phyloP scores from a whole-genome alignment of 306 rosid species.

The Vigna unguiculata region DNA sequence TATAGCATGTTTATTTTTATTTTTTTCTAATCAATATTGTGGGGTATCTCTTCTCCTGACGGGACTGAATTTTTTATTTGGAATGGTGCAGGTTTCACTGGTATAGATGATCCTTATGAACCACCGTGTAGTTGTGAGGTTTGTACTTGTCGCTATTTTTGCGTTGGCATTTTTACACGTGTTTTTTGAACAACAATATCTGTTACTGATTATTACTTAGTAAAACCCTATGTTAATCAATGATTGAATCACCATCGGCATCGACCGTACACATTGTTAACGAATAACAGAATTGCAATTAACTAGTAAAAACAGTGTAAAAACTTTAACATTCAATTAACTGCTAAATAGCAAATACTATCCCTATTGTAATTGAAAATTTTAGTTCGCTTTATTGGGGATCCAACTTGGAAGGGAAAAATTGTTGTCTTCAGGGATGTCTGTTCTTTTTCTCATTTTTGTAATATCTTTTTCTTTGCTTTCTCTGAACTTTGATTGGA shows the following conservation, averaged over 20 bases:
- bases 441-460: background rate
- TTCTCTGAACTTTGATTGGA: conserved; percentile 30
- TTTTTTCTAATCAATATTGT: conserved; percentile 29
- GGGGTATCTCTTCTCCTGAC: conserved; percentile 8
- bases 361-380: background rate
- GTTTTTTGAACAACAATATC: background rate
- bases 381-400: background rate
- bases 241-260: background rate
- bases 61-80: conserved; percentile 43
- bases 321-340: background rate
- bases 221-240: background rate
- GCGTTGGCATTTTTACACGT: background rate
- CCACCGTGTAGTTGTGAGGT: conserved; percentile 84
- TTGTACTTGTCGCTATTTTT: conserved; percentile 34
- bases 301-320: background rate
- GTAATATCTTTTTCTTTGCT: conserved; percentile 8
- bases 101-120: conserved; percentile 93
- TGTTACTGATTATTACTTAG: background rate
- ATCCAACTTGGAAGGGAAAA: conserved; percentile 24
- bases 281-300: background rate
- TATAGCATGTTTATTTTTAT: background rate
- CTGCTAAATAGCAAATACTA: background rate
- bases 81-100: conserved; percentile 83
- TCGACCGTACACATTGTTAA: background rate
- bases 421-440: conserved; percentile 10